Percentiles rank a stretch among this genome's conserved stretches.
These are phyloP conservation scores for Colletotrichum limetticola DNA, from an alignment of 2,329 filamentous ascomycete genomes.

Conservation along the genomic window DNA sequence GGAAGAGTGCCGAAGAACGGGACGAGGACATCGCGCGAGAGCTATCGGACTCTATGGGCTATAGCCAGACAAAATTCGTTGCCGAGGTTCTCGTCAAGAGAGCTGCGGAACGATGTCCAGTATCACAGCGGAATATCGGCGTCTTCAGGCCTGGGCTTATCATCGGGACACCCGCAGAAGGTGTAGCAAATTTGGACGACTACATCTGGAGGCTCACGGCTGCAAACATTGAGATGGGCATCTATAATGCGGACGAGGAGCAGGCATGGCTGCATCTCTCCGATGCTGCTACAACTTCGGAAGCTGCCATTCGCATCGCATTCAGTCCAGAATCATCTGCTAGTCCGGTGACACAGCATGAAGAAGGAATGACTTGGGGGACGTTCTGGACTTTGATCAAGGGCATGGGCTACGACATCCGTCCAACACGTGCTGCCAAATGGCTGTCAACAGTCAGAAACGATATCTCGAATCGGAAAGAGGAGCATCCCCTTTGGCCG, in stretches of 20 bases:
- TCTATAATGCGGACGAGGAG: conserved; percentile 24
- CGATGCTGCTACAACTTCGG: conserved; percentile 4
- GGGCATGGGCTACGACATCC: not conserved
- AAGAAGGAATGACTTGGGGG: conserved; percentile 26
- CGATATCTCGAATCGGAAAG: not conserved
- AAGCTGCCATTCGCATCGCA: not conserved
- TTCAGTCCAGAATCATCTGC: not conserved
- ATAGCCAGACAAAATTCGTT: conserved; percentile 40
- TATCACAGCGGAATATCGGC: not conserved
- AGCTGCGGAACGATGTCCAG: conserved; percentile 21
- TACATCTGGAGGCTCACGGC: conserved; percentile 37
- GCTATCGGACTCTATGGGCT: conserved; percentile 34
- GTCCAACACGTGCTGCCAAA: not conserved
- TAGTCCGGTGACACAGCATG: not conserved
- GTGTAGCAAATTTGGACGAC: conserved; percentile 37
- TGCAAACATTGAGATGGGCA: conserved; percentile 31
- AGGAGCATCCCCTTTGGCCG: conserved; percentile 19
- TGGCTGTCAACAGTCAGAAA: conserved; percentile 11
- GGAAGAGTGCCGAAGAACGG: not conserved
- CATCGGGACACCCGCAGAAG: conserved; percentile 38
- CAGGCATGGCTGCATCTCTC: conserved; percentile 24
- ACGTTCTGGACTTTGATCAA: conserved; percentile 3
- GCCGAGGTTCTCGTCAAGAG: conserved; percentile 36
- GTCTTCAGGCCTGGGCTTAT: conserved; percentile 35
- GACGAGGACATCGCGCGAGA: conserved; percentile 11